A percentile compares a stretch with the other conserved stretches of the same genome.
phyloP scores from a whole-genome alignment of 768 basidiomycete genomes.

The Tricholoma furcatifolium region DNA sequence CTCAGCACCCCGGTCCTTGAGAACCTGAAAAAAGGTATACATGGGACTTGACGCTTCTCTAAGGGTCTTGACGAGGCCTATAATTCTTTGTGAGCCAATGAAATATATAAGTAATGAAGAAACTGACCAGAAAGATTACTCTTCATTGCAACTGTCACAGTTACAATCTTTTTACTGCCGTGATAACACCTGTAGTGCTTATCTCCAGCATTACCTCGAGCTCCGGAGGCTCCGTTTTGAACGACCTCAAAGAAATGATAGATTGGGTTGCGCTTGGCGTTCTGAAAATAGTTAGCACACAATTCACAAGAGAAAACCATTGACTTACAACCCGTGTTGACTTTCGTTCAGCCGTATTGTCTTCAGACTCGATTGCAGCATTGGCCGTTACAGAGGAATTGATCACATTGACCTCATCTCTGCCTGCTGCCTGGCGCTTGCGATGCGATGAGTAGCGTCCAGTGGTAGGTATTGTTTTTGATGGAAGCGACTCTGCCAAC shows the following conservation, averaged over 20 bases:
- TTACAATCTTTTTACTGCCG: background rate
- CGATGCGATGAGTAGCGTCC: background rate
- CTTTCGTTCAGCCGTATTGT: background rate
- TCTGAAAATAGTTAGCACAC: background rate
- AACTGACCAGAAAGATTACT: slow-evolving; percentile 4
- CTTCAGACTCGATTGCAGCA: background rate
- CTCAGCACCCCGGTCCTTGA: background rate
- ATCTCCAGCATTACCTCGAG: background rate
- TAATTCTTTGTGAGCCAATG: background rate
- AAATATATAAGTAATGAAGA: background rate
- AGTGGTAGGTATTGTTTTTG: background rate
- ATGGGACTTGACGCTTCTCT: background rate
- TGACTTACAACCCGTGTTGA: background rate
- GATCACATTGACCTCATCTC: background rate
- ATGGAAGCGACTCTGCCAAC: background rate
- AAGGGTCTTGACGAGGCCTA: background rate
- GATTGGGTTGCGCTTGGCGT: background rate
- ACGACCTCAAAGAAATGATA: slow-evolving; percentile 1
- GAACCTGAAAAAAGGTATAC: background rate
- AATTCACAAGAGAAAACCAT: background rate
- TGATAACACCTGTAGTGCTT: slow-evolving; percentile 7
- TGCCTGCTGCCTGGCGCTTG: background rate
- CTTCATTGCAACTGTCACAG: slow-evolving; percentile 2
- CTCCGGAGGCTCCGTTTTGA: background rate
- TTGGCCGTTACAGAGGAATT: background rate